Evolutionary conservation across 768 basidiomycete genomes (phyloP).

Genomic region (Hirschioporus abietinus): DNA sequence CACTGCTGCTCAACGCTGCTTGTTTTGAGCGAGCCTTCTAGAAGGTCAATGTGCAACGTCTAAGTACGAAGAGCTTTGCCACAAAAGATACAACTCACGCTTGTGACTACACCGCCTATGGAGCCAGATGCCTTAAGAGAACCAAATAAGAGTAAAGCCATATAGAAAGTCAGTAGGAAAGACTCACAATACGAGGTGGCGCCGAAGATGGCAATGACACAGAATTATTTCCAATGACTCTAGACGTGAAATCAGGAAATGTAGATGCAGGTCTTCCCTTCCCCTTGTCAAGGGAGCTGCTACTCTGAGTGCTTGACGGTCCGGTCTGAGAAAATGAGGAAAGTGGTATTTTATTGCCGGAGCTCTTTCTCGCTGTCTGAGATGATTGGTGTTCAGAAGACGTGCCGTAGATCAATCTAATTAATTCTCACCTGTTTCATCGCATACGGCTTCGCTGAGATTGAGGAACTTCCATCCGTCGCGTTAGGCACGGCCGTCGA

Average conservation of each 20-base stretch:
- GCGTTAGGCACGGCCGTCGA: background rate
- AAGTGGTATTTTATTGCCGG: background rate
- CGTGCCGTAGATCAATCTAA: background rate
- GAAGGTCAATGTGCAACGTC: background rate
- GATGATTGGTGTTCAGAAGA: background rate
- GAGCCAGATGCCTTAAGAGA: background rate
- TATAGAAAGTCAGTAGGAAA: background rate
- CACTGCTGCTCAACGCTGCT: background rate
- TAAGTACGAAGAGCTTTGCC: background rate
- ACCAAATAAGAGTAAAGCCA: background rate
- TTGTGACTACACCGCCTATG: background rate
- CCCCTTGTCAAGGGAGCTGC: background rate
- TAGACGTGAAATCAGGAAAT: background rate
- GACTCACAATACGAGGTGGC: background rate
- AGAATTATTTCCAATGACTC: background rate
- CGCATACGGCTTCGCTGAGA: background rate
- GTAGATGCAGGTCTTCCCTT: background rate
- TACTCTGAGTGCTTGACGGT: background rate
- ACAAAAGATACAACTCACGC: background rate
- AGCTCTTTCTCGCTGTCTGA: background rate
- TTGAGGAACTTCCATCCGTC: background rate
- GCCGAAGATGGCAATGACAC: background rate
- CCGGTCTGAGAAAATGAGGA: background rate
- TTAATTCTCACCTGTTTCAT: background rate
- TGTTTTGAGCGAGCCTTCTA: background rate